Evolutionary conservation across 805 yeast genomes (phyloP), one percentile per base, ranked within the genome.

Genomic region (Cyberlindnera meyerae): DNA sequence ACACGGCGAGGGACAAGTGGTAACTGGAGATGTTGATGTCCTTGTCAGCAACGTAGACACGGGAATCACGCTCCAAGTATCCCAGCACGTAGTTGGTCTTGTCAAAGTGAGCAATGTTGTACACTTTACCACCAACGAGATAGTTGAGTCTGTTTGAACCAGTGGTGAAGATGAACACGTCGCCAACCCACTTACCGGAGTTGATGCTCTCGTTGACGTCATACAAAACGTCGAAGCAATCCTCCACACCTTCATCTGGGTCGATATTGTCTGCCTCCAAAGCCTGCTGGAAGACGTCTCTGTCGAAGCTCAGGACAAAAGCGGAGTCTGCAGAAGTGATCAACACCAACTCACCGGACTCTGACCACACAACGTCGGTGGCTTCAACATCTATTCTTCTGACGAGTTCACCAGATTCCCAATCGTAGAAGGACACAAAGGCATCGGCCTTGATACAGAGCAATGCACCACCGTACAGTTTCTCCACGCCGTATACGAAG

Each of bases 151-250:
- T 78, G 65, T 88, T 86, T 17, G 94, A 71, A 14, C 78, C 55
- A 3, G 97, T 87, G 12, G 97, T 86, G 67, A 82, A 93, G 36
- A 93, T 77, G 60, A 90, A 89, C 31, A 93, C 97, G 66, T 93
- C 97, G 48, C 97, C 98, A 52, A 89, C 88, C 88, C 97, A 93
- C 60, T 80, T 82, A 54, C 97, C 97, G 20, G 95, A 81, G 42
- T 84, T 77, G 26, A 90, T 75, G 14, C 79, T 65, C 58, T 93
- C 99, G 40, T 75, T 73, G 42, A 87, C 73, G 44, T 94, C 95
- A 53, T 81, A 76, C 39, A 86, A 67, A 17, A 89, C 89, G 37
- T 85, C 94, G 58, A 93, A 87, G 12, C 90, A 75, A 26, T 75
- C 82, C 55, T 84, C 96, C 25, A 83, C 83, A 48, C 96, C 97